These are phyloP conservation scores for Soucietia sequanensis DNA, from an alignment of 805 yeast species.

Conservation along the genomic window DNA sequence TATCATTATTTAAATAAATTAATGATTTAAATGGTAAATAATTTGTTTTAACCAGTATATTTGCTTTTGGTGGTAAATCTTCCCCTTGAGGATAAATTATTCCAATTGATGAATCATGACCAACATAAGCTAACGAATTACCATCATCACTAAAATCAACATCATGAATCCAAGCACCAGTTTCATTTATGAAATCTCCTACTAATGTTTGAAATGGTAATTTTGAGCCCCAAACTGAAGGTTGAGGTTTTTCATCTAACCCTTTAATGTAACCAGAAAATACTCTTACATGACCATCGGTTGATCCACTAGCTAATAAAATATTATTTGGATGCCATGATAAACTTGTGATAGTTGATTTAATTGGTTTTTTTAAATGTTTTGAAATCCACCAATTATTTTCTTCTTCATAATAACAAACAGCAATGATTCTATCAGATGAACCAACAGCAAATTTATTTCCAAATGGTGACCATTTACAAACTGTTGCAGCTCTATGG, in stretches of 20 bases:
- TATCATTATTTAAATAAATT: conserved; percentile 63
- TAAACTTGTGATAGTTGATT: conserved; percentile 77
- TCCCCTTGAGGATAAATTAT: conserved; percentile 77
- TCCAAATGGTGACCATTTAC: conserved; percentile 95
- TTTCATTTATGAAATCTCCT: conserved; percentile 68
- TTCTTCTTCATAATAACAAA: conserved; percentile 92
- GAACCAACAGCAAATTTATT: conserved; percentile 95
- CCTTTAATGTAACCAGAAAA: conserved; percentile 88
- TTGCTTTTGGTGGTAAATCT: conserved; percentile 58
- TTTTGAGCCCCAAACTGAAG: conserved; percentile 90
- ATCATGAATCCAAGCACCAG: conserved; percentile 91
- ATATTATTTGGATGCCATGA: conserved; percentile 96
- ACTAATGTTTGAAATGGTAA: conserved; percentile 91
- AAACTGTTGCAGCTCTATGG: conserved; percentile 92
- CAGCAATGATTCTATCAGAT: conserved; percentile 90
- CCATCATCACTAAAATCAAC: conserved; percentile 82
- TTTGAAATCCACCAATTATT: conserved; percentile 99
- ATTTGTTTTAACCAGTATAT: conserved; percentile 58
- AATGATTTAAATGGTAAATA: conserved; percentile 80
- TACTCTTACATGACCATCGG: conserved; percentile 90
- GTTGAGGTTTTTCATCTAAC: conserved; percentile 76
- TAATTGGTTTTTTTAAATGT: conserved; percentile 93
- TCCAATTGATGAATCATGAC: conserved; percentile 84
- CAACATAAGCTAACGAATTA: conserved; percentile 72
- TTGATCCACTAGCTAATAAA: conserved; percentile 83